A percentile compares a stretch with the other conserved stretches of the same genome.
phyloP scores from a whole-genome alignment of 83 land plant genomes.

The Picea abies region DNA sequence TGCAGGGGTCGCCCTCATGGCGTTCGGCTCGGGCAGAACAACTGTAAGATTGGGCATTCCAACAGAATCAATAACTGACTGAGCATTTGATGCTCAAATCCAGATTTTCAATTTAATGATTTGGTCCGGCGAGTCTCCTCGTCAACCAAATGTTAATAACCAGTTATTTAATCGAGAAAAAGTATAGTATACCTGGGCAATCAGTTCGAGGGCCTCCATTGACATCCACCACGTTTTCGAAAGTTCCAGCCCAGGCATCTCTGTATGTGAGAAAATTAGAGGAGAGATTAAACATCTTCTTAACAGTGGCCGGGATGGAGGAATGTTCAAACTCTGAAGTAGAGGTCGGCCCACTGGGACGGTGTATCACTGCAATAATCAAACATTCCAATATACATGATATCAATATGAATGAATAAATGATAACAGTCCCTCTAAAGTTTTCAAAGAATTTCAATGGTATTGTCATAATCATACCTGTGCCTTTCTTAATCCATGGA shows the following conservation, averaged over 20 bases:
- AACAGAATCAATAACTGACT: too few relatives aligned
- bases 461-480: conserved; percentile 37
- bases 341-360: conserved; percentile 48
- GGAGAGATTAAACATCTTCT: conserved; percentile 56
- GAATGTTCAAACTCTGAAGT: conserved; percentile 75
- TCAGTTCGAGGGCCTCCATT: conserved; percentile 58
- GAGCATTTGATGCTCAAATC: too few relatives aligned
- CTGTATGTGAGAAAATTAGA: conserved; percentile 51
- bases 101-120: too few relatives aligned
- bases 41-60: background rate
- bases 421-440: too few relatives aligned
- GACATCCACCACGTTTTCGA: conserved; percentile 43
- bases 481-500: conserved; percentile 90
- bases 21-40: background rate
- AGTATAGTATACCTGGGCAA: conserved; percentile 51
- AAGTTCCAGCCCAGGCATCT: conserved; percentile 80
- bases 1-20: conserved; percentile 8
- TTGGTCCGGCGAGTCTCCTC: too few relatives aligned
- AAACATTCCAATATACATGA: too few relatives aligned
- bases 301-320: conserved; percentile 67
- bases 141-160: too few relatives aligned
- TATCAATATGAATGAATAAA: too few relatives aligned
- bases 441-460: too few relatives aligned
- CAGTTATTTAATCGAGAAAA: too few relatives aligned
- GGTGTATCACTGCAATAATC: conserved; percentile 54